phyloP scores from a whole-genome alignment of 2,329 filamentous ascomycete genomes.

The Knufia fluminis region DNA sequence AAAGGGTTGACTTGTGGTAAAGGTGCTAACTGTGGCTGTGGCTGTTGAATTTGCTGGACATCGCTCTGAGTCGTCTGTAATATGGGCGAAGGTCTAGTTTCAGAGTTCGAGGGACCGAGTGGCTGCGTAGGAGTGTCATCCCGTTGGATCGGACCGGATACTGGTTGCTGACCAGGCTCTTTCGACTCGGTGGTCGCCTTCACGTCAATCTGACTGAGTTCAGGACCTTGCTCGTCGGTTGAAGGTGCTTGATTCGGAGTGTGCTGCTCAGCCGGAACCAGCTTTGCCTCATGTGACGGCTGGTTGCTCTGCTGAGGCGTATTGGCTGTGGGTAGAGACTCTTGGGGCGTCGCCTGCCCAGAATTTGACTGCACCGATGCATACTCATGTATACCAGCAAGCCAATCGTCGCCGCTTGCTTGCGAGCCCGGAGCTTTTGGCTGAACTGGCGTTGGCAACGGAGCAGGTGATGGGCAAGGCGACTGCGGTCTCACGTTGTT shows the following conservation, averaged over 20 bases:
- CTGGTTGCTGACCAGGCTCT: too few relatives aligned
- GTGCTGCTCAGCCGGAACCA: not conserved
- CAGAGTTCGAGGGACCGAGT: too few relatives aligned
- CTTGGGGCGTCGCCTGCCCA: not conserved
- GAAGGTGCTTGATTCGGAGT: not conserved
- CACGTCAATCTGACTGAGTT: too few relatives aligned
- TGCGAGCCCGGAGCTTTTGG: not conserved
- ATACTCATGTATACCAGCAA: constrained; percentile 36
- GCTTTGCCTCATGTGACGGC: not conserved
- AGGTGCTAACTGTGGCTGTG: too few relatives aligned
- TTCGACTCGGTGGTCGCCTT: not conserved
- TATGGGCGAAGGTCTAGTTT: too few relatives aligned
- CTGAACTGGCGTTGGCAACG: not conserved
- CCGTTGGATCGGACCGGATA: too few relatives aligned
- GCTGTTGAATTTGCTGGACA: too few relatives aligned
- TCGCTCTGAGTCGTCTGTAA: too few relatives aligned
- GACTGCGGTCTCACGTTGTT: not conserved
- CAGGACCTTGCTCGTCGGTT: not conserved
- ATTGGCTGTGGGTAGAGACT: not conserved
- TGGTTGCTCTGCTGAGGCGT: constrained; percentile 3
- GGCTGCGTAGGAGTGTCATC: too few relatives aligned
- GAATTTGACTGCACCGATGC: constrained; percentile 21
- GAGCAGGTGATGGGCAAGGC: not conserved
- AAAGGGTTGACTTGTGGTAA: too few relatives aligned
- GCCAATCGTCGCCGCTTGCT: not conserved